These are phyloP conservation scores for Gomphus sp. DNA, from an alignment of 1,284 basidiomycete genomes.

Conservation along the genomic window DNA sequence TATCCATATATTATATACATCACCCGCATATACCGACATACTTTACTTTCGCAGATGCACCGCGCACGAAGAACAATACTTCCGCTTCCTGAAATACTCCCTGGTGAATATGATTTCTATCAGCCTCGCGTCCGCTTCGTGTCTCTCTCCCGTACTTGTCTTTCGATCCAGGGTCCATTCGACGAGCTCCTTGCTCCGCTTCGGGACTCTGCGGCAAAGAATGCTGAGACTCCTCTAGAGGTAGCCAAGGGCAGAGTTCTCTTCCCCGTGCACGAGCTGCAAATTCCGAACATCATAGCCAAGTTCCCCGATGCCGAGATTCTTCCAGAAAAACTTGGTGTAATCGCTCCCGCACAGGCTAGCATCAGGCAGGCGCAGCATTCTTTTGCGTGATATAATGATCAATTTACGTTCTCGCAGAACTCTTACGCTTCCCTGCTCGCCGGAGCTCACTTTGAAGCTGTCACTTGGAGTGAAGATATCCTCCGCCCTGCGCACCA, in stretches of 20 bases:
- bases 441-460: conserved; percentile 29
- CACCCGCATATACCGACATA: neutral
- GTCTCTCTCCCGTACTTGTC: conserved; percentile 24
- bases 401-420: neutral
- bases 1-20: conserved; percentile 1
- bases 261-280: conserved; percentile 44
- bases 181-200: conserved; percentile 25
- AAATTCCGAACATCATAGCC: conserved; percentile 30
- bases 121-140: conserved; percentile 37
- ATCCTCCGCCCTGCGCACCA: conserved; percentile 42
- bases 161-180: conserved; percentile 33
- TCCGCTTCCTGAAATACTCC: conserved; percentile 16
- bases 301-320: conserved; percentile 32
- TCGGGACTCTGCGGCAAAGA: conserved; percentile 22
- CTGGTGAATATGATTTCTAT: conserved; percentile 34
- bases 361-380: conserved; percentile 34
- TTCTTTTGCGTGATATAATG: neutral
- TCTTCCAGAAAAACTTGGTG: conserved; percentile 26
- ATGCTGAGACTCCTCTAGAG: conserved; percentile 19
- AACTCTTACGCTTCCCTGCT: conserved; percentile 4
- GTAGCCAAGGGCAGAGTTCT: conserved; percentile 22
- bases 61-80: conserved; percentile 32
- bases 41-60: conserved; percentile 31
- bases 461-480: conserved; percentile 42
- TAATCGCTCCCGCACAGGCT: conserved; percentile 35